Base-by-base conservation (phyloP, 2,329 filamentous ascomycete species). In the Camillea tinctor region DNA sequence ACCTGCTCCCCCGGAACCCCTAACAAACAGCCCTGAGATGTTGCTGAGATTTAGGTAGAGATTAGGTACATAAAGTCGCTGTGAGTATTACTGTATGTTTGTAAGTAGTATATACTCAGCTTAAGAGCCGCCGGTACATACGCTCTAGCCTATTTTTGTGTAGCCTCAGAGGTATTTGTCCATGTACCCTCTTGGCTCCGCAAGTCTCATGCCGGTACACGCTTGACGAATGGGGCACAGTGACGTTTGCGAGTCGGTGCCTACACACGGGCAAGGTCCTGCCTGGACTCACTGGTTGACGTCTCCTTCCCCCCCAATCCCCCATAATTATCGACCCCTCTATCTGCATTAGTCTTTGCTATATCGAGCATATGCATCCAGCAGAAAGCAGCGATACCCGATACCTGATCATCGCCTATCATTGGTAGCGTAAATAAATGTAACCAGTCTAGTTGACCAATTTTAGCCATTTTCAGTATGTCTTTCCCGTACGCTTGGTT, bases 191-290 rank as follows among this genome's bases (percentile, higher is more conserved):
- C 51, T 55, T 58, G 53, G 50, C 30, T 60, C 13, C 48, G n/a
- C 57, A 52, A 26, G 26, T 44, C 55, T 56, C 57, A 60, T 62
- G 59, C 61, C 62, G 64, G 62, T 30, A 66, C 44, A 60, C 62
- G 64, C 59, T 50, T 53, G 50, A 60, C 24, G 55, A 58, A 60
- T 50, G 54, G 49, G 57, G 55, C 61, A 24, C 54, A 66, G 69
- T 72, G 70, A 72, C 70, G 70, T 72, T 72, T 69, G 70, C 68
- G 68, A 71, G 66, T 67, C 64, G 70, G 64, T 72, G 70, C 70
- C 70, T 71, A 63, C 58, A 20, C 26, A 30, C 26, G 7, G 26
- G 26, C 26, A 30, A 30, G 19, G 7, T n/a, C 26, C 44, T 55
- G 24, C 51, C 51, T 56, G 26, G 26, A 2, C 26, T 30, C 7